Evolutionary conservation across 768 basidiomycete species (phyloP), one percentile per base, ranked within the genome.

Genomic region (Russula earlei): DNA sequence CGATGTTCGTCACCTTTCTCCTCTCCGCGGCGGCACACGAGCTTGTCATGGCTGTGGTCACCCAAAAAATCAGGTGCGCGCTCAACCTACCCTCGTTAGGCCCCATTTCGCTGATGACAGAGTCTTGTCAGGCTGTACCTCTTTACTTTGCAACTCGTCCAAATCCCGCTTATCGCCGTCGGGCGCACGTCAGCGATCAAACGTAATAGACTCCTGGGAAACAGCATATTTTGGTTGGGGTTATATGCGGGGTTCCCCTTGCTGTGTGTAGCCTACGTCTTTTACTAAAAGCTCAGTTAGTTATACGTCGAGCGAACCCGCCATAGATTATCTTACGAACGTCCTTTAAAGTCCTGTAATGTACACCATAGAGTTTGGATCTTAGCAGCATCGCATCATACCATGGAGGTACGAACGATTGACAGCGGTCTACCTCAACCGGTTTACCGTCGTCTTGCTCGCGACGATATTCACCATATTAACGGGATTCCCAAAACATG

Each of bases 31-130:
- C 79, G 51, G 86, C 83, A 31, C 95, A 99, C 64, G 96, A 98
- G 67, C 75, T 99, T 29, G 93, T 98, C 54, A 99, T 99, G 96
- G 82, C 85, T 2, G 78, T 98, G 52, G 95, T 97, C 14, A 93
- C 91, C 20, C 82, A 87, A 66, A 99, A 99, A 75, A 77, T 98
- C 56, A 75, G 87, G 88, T 86, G 59, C 27, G 82, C 68, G n/a
- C 51, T 5, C 22, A 8, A 12, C 44, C 2, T 9, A 12, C 6
- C 37, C 19, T n/a, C n/a, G 0, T 14, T 9, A n/a, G 25, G 27
- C 11, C 27, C 27, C 12, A 42, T 19, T 7, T 34, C 36, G 33
- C 42, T 57, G 25, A 62, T 19, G 10, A 25, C 24, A 19, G 22
- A 5, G 24, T 38, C 15, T 31, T 31, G 22, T 19, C 34, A 88